Conservation (phyloP, 345 rosid genomes). For the Erysimum cheiranthoides region DNA sequence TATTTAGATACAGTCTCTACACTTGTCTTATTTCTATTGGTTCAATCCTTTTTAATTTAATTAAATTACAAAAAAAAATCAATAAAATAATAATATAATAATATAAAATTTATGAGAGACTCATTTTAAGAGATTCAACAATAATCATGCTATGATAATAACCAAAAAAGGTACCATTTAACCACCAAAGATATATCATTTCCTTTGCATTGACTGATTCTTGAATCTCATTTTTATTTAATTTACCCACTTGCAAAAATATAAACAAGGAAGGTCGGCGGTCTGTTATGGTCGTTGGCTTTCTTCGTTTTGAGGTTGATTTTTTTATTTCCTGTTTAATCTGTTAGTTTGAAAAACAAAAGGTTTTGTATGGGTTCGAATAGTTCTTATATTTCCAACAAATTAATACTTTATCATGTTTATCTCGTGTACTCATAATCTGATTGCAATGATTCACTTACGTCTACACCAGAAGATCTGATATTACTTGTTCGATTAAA, state of each 20-base stretch:
- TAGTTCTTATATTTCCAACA: background rate
- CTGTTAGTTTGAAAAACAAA: background rate
- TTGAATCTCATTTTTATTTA: background rate
- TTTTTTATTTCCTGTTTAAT: background rate
- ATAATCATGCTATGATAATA: too few species aligned
- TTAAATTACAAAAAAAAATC: too few species aligned
- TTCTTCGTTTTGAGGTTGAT: background rate
- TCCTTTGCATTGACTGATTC: background rate
- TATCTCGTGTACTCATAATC: background rate
- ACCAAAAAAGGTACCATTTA: too few species aligned
- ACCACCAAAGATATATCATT: background rate
- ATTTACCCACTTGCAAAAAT: background rate
- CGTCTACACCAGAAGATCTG: background rate
- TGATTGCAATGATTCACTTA: background rate
- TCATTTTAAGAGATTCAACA: too few species aligned
- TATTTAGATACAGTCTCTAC: too few species aligned
- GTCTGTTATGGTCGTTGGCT: constrained; percentile 11
- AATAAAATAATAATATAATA: too few species aligned
- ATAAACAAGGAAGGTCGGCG: background rate
- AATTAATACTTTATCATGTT: constrained; percentile 6
- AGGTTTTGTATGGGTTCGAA: background rate
- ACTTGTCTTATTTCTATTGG: too few species aligned
- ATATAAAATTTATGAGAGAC: too few species aligned
- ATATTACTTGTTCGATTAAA: background rate
- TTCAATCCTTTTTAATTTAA: too few species aligned